Percentiles rank a stretch among this genome's conserved stretches.
phyloP scores from a whole-genome alignment of 192 early-diverging fungal genomes.

The Ramicandelaber brevisporus region DNA sequence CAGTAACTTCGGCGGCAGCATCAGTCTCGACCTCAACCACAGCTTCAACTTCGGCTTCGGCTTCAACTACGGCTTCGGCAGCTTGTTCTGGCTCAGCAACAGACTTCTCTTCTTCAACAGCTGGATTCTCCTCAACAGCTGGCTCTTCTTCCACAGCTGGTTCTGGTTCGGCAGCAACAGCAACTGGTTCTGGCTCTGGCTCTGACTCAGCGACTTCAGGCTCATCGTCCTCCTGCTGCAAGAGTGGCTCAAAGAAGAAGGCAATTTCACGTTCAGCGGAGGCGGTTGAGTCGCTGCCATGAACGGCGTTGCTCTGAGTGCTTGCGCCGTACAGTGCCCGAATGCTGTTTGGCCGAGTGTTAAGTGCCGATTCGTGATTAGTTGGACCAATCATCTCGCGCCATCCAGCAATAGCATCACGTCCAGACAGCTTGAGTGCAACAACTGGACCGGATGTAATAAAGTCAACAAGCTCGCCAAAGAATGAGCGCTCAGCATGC shows the following conservation, averaged over 20 bases:
- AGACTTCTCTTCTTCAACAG: neutral
- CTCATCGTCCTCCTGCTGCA: slow-evolving; percentile 5
- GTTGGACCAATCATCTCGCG: slow-evolving; percentile 23
- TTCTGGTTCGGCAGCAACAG: neutral
- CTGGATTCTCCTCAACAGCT: neutral
- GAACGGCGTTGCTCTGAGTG: slow-evolving; percentile 20
- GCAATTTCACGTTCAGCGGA: slow-evolving; percentile 13
- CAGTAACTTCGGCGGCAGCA: neutral
- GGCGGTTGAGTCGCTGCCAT: slow-evolving; percentile 23
- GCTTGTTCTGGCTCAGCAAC: neutral
- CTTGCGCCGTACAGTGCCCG: slow-evolving; percentile 18
- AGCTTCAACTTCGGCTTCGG: neutral
- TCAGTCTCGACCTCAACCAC: neutral
- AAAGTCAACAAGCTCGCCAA: slow-evolving; percentile 12
- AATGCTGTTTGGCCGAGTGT: slow-evolving; percentile 12
- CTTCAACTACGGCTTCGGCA: neutral
- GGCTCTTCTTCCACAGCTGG: neutral
- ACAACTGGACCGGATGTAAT: slow-evolving; percentile 22
- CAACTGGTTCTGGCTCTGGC: neutral
- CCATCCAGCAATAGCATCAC: slow-evolving; percentile 20
- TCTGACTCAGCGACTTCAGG: neutral
- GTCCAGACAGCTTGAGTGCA: slow-evolving; percentile 17
- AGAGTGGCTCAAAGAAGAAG: slow-evolving; percentile 15
- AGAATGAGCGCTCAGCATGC: slow-evolving; percentile 11
- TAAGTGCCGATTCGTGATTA: slow-evolving; percentile 8